Percentiles rank a stretch among this genome's conserved stretches.
These are phyloP conservation scores for Gossypium thurberi DNA, from an alignment of 345 rosid genomes.

Conservation along the genomic window DNA sequence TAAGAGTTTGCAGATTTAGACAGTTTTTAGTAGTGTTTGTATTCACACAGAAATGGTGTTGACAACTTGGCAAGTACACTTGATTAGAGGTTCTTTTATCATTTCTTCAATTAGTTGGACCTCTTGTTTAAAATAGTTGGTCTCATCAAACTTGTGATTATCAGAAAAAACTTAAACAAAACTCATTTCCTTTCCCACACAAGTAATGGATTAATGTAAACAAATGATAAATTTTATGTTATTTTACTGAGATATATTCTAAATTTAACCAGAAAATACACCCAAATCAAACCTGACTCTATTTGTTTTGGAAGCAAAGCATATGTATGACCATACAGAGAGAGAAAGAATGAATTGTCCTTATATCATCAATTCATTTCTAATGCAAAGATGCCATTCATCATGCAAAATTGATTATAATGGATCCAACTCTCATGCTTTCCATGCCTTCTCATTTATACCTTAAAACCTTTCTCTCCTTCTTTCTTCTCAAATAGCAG, in stretches of 20 bases:
- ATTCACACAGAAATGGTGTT: slow-evolving; percentile 16
- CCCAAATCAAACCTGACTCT: slow-evolving; percentile 40
- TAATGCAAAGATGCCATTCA: slow-evolving; percentile 23
- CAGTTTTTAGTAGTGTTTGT: background rate
- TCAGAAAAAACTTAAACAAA: slow-evolving; percentile 14
- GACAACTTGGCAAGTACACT: slow-evolving; percentile 10
- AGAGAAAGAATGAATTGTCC: slow-evolving; percentile 8
- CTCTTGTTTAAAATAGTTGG: slow-evolving; percentile 25
- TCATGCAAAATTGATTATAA: slow-evolving; percentile 32
- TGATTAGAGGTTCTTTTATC: background rate
- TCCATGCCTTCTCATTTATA: slow-evolving; percentile 30
- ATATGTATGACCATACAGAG: background rate
- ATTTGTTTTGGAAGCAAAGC: slow-evolving; percentile 24
- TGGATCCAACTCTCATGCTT: slow-evolving; percentile 35
- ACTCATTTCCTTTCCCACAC: slow-evolving; percentile 31
- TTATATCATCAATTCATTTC: background rate
- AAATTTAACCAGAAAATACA: slow-evolving; percentile 30
- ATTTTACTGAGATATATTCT: slow-evolving; percentile 21
- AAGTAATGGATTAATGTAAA: slow-evolving; percentile 18
- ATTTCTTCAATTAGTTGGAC: slow-evolving; percentile 10
- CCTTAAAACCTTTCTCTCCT: slow-evolving; percentile 27
- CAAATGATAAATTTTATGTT: slow-evolving; percentile 1
- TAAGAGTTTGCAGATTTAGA: background rate
- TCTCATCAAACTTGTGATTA: slow-evolving; percentile 30
- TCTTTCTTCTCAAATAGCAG: slow-evolving; percentile 14